Percentiles rank a stretch among this genome's conserved stretches.
phyloP scores from a whole-genome alignment of 176 grass and related monocot genomes.

The Dendrocalamus sinicus region DNA sequence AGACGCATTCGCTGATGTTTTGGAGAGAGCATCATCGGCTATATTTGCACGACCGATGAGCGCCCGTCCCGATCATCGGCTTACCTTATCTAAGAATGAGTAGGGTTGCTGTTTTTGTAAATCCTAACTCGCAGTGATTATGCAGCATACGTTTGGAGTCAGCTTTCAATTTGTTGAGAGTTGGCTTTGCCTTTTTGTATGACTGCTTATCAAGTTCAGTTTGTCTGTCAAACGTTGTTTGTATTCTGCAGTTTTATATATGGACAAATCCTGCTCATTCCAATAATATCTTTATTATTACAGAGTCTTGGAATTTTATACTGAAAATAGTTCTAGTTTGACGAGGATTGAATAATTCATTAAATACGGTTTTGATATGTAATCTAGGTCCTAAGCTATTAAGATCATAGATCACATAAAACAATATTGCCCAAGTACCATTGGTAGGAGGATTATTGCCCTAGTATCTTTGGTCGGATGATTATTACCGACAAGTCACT shows the following conservation, averaged over 20 bases:
- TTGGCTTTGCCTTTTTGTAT: slow-evolving; percentile 34
- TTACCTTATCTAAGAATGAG: slow-evolving; percentile 35
- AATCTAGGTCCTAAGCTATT: no score
- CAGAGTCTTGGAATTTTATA: not conserved
- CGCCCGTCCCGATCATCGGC: slow-evolving; percentile 11
- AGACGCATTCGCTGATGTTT: slow-evolving; percentile 31
- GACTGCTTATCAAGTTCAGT: slow-evolving; percentile 17
- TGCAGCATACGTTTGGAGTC: not conserved
- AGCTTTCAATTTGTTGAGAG: slow-evolving; percentile 24
- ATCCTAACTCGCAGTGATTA: slow-evolving; percentile 33
- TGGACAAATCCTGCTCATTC: slow-evolving; percentile 27
- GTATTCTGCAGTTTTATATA: not conserved
- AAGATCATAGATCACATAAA: no score
- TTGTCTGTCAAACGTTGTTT: slow-evolving; percentile 23
- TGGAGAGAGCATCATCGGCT: slow-evolving; percentile 27
- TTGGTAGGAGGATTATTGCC: no score
- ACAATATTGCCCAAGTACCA: no score
- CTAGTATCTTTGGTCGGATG: no score
- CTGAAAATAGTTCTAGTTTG: not conserved
- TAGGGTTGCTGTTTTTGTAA: slow-evolving; percentile 55
- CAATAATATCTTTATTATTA: not conserved
- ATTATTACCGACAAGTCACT: no score
- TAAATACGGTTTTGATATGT: no score
- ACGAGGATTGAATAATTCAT: no score
- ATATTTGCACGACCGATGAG: slow-evolving; percentile 34